These are phyloP conservation scores for Neonectria neomacrospora DNA, from an alignment of 2,329 filamentous ascomycete species.

Conservation along the genomic window DNA sequence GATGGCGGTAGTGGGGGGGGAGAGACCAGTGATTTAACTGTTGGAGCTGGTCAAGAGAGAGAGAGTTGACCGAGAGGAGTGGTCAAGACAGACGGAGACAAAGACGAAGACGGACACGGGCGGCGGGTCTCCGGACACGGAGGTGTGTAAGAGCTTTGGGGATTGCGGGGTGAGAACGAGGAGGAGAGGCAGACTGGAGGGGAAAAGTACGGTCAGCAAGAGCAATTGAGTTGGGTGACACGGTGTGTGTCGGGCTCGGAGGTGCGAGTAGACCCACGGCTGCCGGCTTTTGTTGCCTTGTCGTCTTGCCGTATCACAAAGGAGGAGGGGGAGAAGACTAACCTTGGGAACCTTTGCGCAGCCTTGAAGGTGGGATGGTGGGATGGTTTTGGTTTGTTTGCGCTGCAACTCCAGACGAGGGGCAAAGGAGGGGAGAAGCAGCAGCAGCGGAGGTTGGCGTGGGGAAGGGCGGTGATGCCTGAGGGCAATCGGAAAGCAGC, in stretches of 20 bases:
- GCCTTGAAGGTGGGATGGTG: background rate
- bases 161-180: constrained; percentile 13
- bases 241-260: background rate
- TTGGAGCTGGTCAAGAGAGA: background rate
- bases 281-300: too few relatives aligned
- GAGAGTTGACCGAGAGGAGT: background rate
- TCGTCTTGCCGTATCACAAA: too few relatives aligned
- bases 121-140: constrained; percentile 10
- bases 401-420: constrained; percentile 29
- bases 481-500: background rate
- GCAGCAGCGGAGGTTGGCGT: constrained; percentile 34
- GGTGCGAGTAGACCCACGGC: background rate
- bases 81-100: background rate
- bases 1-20: constrained; percentile 50
- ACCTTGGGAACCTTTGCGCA: constrained; percentile 15
- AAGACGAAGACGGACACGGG: background rate
- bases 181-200: background rate
- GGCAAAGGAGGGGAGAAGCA: constrained; percentile 43
- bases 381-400: constrained; percentile 19
- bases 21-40: background rate
- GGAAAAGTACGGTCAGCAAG: constrained; percentile 7
- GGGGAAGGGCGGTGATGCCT: background rate
- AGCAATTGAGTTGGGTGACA: constrained; percentile 21
- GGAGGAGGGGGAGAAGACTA: background rate
- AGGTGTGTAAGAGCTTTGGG: constrained; percentile 11